A percentile compares a stretch with the other conserved stretches of the same genome.
phyloP scores from a whole-genome alignment of 2,329 filamentous ascomycete species.

The Parafenestella ontariensis region DNA sequence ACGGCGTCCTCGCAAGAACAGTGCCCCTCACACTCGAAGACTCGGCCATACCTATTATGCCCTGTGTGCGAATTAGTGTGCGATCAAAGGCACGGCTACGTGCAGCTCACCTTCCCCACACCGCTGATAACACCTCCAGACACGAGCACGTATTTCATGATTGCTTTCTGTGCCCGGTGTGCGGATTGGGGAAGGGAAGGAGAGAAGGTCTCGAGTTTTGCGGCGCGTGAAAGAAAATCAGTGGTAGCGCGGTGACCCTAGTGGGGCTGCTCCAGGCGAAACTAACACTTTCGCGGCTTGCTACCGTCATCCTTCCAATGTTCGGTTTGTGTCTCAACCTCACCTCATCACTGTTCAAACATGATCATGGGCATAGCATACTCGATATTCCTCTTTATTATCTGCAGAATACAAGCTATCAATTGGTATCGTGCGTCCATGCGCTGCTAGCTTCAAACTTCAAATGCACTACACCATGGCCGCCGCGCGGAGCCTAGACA shows the following conservation, averaged over 20 bases:
- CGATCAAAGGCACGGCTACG: slow-evolving; percentile 13
- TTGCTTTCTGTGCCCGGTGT: slow-evolving; percentile 53
- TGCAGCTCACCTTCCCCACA: slow-evolving; percentile 56
- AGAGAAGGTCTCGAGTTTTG: slow-evolving; percentile 26
- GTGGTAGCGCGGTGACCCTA: slow-evolving; percentile 22
- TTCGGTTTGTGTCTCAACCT: slow-evolving; percentile 28
- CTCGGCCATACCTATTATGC: slow-evolving; percentile 66
- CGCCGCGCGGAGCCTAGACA: slow-evolving; percentile 7
- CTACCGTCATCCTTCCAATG: slow-evolving; percentile 22
- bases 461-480: slow-evolving; percentile 40
- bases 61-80: slow-evolving; percentile 53
- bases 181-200: slow-evolving; percentile 53
- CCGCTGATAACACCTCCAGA: slow-evolving; percentile 67
- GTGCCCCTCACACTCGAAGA: background rate
- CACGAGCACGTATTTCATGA: slow-evolving; percentile 83
- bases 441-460: slow-evolving; percentile 26
- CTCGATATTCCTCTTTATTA: slow-evolving; percentile 11
- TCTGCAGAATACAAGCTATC: slow-evolving; percentile 36
- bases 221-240: slow-evolving; percentile 41
- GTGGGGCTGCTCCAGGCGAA: slow-evolving; percentile 15
- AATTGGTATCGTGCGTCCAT: slow-evolving; percentile 48
- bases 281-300: slow-evolving; percentile 18
- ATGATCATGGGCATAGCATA: background rate
- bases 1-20: background rate
- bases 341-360: slow-evolving; percentile 14